Evolutionary conservation across 1,284 basidiomycete genomes (phyloP), one percentile per base, ranked within the genome.

Genomic region (Ceratobasidium sp.): DNA sequence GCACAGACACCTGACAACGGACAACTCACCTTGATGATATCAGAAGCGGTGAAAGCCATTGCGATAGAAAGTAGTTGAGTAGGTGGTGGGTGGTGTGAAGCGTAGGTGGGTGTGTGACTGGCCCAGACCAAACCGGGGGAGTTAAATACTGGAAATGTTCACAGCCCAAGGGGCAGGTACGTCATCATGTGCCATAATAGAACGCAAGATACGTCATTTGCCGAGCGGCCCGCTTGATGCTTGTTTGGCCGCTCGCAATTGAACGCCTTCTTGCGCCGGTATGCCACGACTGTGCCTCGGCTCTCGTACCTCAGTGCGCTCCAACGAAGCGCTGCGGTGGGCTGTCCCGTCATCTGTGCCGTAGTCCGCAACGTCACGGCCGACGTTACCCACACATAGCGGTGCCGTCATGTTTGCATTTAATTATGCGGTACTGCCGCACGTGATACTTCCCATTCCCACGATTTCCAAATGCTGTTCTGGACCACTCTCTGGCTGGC

Each of bases 11-110:
- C 26, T 26, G 41, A 32, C 30, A 61, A 47, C 57, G 62, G 62
- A 55, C n/a, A 35, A 80, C 78, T 47, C 76, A 89, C 90, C 83
- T 93, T 93, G 86, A 87, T 89, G 73, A 93, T 86, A 78, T 93
- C 91, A 71, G 89, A 89, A 71, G 82, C 83, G 70, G 90, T 92
- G 82, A 91, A 85, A 58, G 91, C 81, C 92, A 93, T 92, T 55
- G 61, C 58, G 49, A 69, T 35, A 47, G 38, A 78, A 55, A 49
- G 32, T 44, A n/a, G 41, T 18, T 30, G 77, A 73, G 28, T 73
- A 73, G 28, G 58, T 32, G 55, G 41, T n/a, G 32, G 71, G 77
- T 49, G 74, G 73, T 58, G 62, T 69, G 73, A 70, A 74, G 26
- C 73, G 63, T 66, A 61, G 49, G 74, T 23, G 70, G 63, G 71